phyloP scores from a whole-genome alignment of 2,329 filamentous ascomycete species.

The Metarhizium guizhouense region DNA sequence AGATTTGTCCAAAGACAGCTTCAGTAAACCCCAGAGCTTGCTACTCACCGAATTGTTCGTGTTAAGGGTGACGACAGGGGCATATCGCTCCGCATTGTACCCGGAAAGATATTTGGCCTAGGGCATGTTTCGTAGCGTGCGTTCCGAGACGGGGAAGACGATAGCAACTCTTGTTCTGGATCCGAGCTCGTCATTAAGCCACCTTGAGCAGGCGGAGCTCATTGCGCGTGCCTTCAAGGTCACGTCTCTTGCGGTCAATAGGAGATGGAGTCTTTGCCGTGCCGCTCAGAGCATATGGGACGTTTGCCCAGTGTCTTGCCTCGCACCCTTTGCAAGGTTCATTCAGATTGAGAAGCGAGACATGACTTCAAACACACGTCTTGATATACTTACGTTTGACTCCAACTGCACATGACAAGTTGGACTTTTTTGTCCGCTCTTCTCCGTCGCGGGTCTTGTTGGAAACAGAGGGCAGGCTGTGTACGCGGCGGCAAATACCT shows the following conservation, averaged over 20 bases:
- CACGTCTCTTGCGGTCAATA: constrained; percentile 40
- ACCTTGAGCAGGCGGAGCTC: constrained; percentile 16
- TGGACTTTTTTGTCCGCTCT: too few relatives aligned
- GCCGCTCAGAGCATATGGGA: constrained; percentile 25
- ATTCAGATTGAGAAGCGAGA: too few relatives aligned
- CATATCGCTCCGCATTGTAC: constrained; percentile 25
- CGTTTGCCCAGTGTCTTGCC: constrained; percentile 21
- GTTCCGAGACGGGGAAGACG: constrained; percentile 35
- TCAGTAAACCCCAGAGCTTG: constrained; percentile 26
- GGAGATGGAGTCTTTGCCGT: constrained; percentile 66
- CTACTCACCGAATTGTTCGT: constrained; percentile 25
- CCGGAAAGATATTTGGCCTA: constrained; percentile 35
- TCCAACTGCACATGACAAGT: too few relatives aligned
- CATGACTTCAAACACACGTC: too few relatives aligned
- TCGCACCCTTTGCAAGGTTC: too few relatives aligned
- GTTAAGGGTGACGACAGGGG: constrained; percentile 32
- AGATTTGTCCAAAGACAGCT: constrained; percentile 27
- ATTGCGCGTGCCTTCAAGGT: constrained; percentile 29
- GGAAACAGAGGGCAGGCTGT: too few relatives aligned
- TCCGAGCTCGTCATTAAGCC: constrained; percentile 20
- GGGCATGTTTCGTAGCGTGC: constrained; percentile 35
- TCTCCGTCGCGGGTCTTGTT: too few relatives aligned
- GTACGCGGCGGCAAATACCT: too few relatives aligned
- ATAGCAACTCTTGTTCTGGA: constrained; percentile 38
- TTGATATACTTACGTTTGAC: too few relatives aligned